Conservation (phyloP, 805 yeast genomes). For the Myxozyma vanderwaltii region DNA sequence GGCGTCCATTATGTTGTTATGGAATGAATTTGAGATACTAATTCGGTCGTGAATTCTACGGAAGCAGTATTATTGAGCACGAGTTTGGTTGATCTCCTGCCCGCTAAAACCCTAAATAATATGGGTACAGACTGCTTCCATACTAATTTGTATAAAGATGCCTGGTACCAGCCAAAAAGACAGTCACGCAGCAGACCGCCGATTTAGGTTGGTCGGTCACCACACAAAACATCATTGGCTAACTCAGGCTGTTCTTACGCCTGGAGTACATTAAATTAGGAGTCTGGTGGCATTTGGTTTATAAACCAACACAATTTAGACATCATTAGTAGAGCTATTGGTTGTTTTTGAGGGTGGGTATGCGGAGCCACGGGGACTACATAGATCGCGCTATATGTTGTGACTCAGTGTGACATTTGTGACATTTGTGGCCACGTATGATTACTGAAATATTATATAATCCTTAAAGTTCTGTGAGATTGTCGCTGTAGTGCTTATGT, state of each 20-base stretch:
- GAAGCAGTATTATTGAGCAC: not conserved
- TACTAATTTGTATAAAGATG: not conserved
- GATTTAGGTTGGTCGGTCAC: not conserved
- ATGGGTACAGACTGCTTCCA: not conserved
- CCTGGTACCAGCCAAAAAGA: constrained; percentile 5
- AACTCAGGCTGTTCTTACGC: not conserved
- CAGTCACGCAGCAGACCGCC: constrained; percentile 7
- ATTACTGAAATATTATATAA: no score
- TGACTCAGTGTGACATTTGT: no score
- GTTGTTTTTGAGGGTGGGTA: no score
- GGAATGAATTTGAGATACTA: not conserved
- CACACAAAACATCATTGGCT: not conserved
- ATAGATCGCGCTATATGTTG: no score
- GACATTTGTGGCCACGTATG: no score
- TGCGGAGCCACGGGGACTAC: no score
- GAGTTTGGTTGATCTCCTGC: not conserved
- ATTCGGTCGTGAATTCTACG: not conserved
- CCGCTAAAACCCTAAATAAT: constrained; percentile 1
- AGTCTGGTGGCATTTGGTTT: no score
- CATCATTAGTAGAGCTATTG: no score
- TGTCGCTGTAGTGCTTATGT: no score
- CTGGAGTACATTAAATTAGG: no score
- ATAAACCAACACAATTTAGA: no score
- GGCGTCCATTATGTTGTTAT: constrained; percentile 37
- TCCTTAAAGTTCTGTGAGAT: no score